phyloP scores from a whole-genome alignment of 768 basidiomycete genomes.

The Trametes cingulata region DNA sequence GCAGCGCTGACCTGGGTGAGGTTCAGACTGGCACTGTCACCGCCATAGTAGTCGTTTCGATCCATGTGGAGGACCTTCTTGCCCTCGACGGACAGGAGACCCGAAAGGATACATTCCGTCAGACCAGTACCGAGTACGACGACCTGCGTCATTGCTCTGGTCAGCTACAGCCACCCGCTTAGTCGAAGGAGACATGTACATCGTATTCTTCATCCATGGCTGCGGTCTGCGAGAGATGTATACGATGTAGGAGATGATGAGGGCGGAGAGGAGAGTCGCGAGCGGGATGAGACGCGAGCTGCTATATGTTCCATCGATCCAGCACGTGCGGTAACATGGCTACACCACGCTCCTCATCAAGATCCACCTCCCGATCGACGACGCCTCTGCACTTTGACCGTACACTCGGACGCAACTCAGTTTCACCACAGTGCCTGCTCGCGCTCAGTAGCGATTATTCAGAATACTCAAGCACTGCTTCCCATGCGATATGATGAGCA shows the following conservation, averaged over 20 bases:
- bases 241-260: slow-evolving; percentile 1
- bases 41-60: slow-evolving; percentile 98
- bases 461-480: too few species aligned
- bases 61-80: slow-evolving; percentile 99
- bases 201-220: slow-evolving; percentile 99
- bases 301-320: slow-evolving; percentile 25
- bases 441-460: too few species aligned
- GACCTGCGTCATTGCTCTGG: slow-evolving; percentile 49
- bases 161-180: background rate
- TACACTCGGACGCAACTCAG: background rate
- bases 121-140: slow-evolving; percentile 95
- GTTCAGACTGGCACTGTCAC: slow-evolving; percentile 95
- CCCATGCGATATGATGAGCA: too few species aligned
- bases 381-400: background rate
- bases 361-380: slow-evolving; percentile 16
- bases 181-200: slow-evolving; percentile 42
- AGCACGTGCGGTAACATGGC: slow-evolving; percentile 24
- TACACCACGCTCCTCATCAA: slow-evolving; percentile 15
- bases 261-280: slow-evolving; percentile 5
- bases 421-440: too few species aligned
- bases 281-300: slow-evolving; percentile 3
- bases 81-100: slow-evolving; percentile 96
- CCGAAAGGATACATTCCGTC: slow-evolving; percentile 98
- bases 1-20: slow-evolving; percentile 78
- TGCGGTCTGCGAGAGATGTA: slow-evolving; percentile 26